Conservation (phyloP, 2,329 filamentous ascomycete species). For the Hypoxylon sp. region DNA sequence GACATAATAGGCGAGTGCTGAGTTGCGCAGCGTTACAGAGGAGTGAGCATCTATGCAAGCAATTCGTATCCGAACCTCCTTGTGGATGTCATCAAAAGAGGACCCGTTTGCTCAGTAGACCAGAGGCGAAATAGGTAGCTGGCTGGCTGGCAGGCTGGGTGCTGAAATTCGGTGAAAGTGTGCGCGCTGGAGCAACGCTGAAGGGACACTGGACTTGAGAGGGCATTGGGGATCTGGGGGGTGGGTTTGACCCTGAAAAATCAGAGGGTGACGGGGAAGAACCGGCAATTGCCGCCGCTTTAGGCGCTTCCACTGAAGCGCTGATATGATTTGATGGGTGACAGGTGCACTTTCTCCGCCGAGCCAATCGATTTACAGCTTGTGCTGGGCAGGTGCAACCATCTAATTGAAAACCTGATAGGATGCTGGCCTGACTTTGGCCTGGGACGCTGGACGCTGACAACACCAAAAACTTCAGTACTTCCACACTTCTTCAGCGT, state of each 20-base stretch:
- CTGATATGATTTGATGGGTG: slow-evolving; percentile 43
- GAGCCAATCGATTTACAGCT: slow-evolving; percentile 46
- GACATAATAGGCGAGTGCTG: not conserved
- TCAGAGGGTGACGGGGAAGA: slow-evolving; percentile 32
- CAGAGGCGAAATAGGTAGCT: not conserved
- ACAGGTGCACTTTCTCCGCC: slow-evolving; percentile 37
- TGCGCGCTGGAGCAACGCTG: slow-evolving; percentile 23
- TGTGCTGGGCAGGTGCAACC: slow-evolving; percentile 46
- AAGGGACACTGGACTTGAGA: slow-evolving; percentile 22
- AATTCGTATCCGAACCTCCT: not conserved
- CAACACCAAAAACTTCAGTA: slow-evolving; percentile 39
- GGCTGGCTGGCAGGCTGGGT: too few relatives aligned
- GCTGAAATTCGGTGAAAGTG: slow-evolving; percentile 21
- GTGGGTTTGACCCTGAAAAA: slow-evolving; percentile 50
- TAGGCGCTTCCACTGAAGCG: slow-evolving; percentile 44
- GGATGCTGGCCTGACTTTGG: not conserved
- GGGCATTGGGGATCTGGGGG: slow-evolving; percentile 40
- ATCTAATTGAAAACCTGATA: slow-evolving; percentile 36
- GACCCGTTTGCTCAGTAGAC: too few relatives aligned
- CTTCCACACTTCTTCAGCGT: slow-evolving; percentile 30
- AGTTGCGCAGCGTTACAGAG: not conserved
- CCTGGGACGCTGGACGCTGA: slow-evolving; percentile 26
- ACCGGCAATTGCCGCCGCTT: slow-evolving; percentile 48
- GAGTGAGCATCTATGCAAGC: not conserved
- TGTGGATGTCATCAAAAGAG: not conserved